Base-by-base conservation (phyloP, 2,329 filamentous ascomycete genomes). In the Penicillium polonicum region DNA sequence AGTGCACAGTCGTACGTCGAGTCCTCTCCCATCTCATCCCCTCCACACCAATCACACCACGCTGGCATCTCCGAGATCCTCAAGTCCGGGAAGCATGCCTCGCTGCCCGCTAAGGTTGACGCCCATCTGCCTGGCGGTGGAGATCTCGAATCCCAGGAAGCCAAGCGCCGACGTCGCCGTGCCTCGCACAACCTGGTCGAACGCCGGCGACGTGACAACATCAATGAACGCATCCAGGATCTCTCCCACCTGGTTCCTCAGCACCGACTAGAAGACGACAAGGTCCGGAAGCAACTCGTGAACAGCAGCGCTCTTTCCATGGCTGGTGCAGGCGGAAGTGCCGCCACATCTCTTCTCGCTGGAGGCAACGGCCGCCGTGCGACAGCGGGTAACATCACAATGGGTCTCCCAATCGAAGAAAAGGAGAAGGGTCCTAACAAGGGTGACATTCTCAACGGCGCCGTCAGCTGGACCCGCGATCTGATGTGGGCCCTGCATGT, bases 361-460 rank as follows among this genome's bases (percentile, higher is more conserved):
- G 92, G 91, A 17, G 90, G 90, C 25, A 90, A 88, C 63, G 92
- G 91, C 41, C 85, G 92, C 63, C 87, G 92, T 61, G 92, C 92
- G 31, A 82, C 81, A n/a, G 82, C 87, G 7, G 89, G 89, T 38
- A 95, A 90, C 71, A 97, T 97, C 68, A 96, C 92, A 6, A 93
- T 93, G 63, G 92, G 92, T 15, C 83, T 97, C 31, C 93, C 94
- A 0, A 84, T 96, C 36, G 94, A 99, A 68, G 94, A 97, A 66
- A 97, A 97, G 74, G 94, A 99, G 78, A 97, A 97, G 73, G 94
- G 94, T 0, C 94, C 94, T 6, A 97, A 97, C 81, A 99, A 99
- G 79, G 94, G 94, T 48, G 94, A 99, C 68, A 97, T 99, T 59
- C 87, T 99, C 68, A 97, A 97, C 70, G 93, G 94, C 31, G 90